These are phyloP conservation scores for Rhizopus microsporus DNA, from an alignment of 371 early-diverging fungal species.

Conservation along the genomic window DNA sequence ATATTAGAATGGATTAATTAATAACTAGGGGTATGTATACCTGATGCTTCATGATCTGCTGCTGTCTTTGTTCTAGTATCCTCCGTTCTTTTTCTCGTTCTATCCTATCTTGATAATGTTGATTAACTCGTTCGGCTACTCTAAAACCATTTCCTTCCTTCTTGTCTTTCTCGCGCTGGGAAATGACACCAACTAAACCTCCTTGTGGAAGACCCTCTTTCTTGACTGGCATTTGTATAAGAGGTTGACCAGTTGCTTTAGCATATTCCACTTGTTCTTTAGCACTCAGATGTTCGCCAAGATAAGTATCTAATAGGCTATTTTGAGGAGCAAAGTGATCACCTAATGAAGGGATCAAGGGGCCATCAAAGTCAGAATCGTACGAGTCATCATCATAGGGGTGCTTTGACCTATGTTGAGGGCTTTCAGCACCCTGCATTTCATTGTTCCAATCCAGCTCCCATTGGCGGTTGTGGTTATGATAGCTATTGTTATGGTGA, in stretches of 20 bases:
- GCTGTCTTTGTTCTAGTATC: slow-evolving; percentile 51
- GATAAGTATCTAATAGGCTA: slow-evolving; percentile 41
- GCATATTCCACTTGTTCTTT: slow-evolving; percentile 54
- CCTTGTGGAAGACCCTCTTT: slow-evolving; percentile 39
- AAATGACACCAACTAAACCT: slow-evolving; percentile 52
- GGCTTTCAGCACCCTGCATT: slow-evolving; percentile 17
- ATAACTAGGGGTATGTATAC: slow-evolving; percentile 18
- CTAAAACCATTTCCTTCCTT: slow-evolving; percentile 39
- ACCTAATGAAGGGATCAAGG: slow-evolving; percentile 43
- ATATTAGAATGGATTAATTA: slow-evolving; percentile 1
- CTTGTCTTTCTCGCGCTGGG: slow-evolving; percentile 47
- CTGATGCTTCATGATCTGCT: slow-evolving; percentile 50
- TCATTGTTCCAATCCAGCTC: slow-evolving; percentile 7
- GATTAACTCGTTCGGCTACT: slow-evolving; percentile 40
- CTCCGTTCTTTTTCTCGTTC: slow-evolving; percentile 52
- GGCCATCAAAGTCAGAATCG: slow-evolving; percentile 33
- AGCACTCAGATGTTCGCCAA: slow-evolving; percentile 48
- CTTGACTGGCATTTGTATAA: slow-evolving; percentile 48
- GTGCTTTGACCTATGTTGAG: slow-evolving; percentile 14
- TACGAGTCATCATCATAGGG: slow-evolving; percentile 34
- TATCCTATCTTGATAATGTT: slow-evolving; percentile 34
- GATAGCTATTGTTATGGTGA: neutral
- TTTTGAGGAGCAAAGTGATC: slow-evolving; percentile 55
- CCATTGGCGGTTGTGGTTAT: slow-evolving; percentile 15
- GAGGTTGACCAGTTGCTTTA: slow-evolving; percentile 50